These are phyloP conservation scores for Pisolithus tinctorius DNA, from an alignment of 768 basidiomycete species.

Conservation along the genomic window DNA sequence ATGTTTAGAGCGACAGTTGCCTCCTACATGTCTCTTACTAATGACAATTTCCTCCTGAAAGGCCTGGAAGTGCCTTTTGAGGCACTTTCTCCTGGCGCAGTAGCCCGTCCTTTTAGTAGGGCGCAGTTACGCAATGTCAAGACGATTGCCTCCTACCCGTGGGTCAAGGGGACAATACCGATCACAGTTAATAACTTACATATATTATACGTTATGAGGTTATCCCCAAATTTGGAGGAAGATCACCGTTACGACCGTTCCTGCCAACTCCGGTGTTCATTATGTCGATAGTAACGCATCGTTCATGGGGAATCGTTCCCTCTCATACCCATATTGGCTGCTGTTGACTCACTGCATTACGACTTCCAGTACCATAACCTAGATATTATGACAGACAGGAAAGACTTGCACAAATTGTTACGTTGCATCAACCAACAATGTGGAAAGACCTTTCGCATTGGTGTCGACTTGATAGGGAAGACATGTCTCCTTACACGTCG, in stretches of 20 bases:
- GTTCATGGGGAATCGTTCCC: slow-evolving; percentile 29
- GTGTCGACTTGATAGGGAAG: slow-evolving; percentile 35
- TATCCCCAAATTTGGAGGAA: slow-evolving; percentile 55
- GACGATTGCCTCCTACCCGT: no score
- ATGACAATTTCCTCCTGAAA: slow-evolving; percentile 13
- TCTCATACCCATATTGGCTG: slow-evolving; percentile 51
- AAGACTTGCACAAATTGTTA: slow-evolving; percentile 55
- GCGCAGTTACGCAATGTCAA: no score
- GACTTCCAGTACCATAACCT: slow-evolving; percentile 27
- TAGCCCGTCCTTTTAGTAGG: slow-evolving; percentile 4
- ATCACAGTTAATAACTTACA: no score
- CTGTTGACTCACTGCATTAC: slow-evolving; percentile 39
- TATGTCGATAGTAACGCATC: slow-evolving; percentile 58
- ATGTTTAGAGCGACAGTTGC: no score
- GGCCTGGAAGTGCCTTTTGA: slow-evolving; percentile 15
- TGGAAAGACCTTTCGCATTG: slow-evolving; percentile 55
- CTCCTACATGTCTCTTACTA: no score
- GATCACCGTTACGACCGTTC: slow-evolving; percentile 44
- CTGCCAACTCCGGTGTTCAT: slow-evolving; percentile 42
- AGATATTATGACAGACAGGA: slow-evolving; percentile 57
- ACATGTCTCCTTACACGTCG: slow-evolving; percentile 21
- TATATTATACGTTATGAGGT: slow-evolving; percentile 32
- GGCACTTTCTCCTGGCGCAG: slow-evolving; percentile 11
- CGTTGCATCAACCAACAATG: slow-evolving; percentile 36
- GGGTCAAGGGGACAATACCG: no score